Base-by-base conservation (phyloP, 192 early-diverging fungal species). In the Diversispora epigaea region DNA sequence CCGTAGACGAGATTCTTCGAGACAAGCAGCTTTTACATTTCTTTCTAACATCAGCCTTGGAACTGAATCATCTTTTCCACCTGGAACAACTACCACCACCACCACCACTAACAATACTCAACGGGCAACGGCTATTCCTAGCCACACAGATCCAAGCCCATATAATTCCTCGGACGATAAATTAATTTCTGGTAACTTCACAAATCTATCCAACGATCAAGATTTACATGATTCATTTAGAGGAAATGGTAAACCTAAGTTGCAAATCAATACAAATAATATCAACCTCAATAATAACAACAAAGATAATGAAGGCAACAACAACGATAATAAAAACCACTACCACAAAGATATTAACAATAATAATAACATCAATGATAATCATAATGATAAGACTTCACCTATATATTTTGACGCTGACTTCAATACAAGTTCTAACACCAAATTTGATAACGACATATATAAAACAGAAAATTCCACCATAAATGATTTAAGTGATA, bases 31-130 rank as follows among this genome's bases (percentile, higher is more conserved):
- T 15, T 63, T 74, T 32, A 32, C 72, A 25, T 74, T 74, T 47
- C 60, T 74, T 19, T 52, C 72, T n/a, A 74, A 74, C 45, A 74
- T 74, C 21, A 74, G 72, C 44, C 72, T 74, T 74, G 72, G 72
- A 63, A 74, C 72, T 74, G 72, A 74, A 40, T 40, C 57, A 21
- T 21, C 70, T 32, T 74, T 47, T 22, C 22, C 56, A 17, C 72
- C 57, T 43, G 22, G 17, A 32, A 32, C 25, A 1, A 32, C 25
- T 32, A 32, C 25, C 25, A 32, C 25, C 25, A 32, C 25, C 2
- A 32, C 25, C 25, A 32, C 25, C 25, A 32, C 25, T 32, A 32
- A 32, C 25, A 32, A 32, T 39, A 55, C 9, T 72, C 22, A 9
- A 58, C 72, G 58, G 60, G 40, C 47, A 49, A 46, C 72, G 40